A percentile compares a stretch with the other conserved stretches of the same genome.
These are phyloP conservation scores for Gnomoniopsis smithogilvyi DNA, from an alignment of 2,329 filamentous ascomycete species.

Conservation along the genomic window DNA sequence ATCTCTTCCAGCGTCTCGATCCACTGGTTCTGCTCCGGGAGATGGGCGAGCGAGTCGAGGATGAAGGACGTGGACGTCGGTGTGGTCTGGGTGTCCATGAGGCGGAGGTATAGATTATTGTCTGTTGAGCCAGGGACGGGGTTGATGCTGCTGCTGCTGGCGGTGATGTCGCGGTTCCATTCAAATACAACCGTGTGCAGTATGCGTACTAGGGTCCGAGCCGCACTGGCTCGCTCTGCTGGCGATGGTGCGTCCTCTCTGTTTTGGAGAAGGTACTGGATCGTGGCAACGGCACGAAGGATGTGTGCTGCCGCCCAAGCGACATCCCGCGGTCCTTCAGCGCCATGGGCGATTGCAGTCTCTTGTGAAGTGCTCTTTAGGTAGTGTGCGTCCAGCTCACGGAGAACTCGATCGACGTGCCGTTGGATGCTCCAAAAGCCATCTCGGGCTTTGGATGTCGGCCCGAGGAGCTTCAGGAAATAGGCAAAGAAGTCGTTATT, in stretches of 20 bases:
- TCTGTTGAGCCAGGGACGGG: conserved; percentile 20
- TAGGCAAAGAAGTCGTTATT: conserved; percentile 54
- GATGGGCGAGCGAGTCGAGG: conserved; percentile 38
- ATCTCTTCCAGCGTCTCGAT: conserved; percentile 35
- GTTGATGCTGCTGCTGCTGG: neutral
- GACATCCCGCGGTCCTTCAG: conserved; percentile 36
- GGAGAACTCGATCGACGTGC: conserved; percentile 44
- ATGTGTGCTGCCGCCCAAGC: conserved; percentile 50
- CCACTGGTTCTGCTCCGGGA: conserved; percentile 43
- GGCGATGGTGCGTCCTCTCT: conserved; percentile 34
- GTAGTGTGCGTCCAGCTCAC: conserved; percentile 36
- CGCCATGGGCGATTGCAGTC: conserved; percentile 2
- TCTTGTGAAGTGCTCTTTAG: neutral
- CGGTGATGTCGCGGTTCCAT: conserved; percentile 11
- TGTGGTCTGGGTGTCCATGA: conserved; percentile 41
- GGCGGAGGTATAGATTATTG: conserved; percentile 45
- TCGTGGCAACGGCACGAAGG: conserved; percentile 37
- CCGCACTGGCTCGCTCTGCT: conserved; percentile 42
- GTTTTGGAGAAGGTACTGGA: conserved; percentile 38
- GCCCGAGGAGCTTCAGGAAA: conserved; percentile 43
- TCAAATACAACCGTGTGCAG: conserved; percentile 39
- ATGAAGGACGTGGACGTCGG: conserved; percentile 39
- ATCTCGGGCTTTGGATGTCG: conserved; percentile 42
- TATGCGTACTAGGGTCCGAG: conserved; percentile 45
- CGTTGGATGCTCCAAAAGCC: conserved; percentile 46